Evolutionary conservation across 306 rosid species (phyloP).

Genomic region (Vigna trinervia): DNA sequence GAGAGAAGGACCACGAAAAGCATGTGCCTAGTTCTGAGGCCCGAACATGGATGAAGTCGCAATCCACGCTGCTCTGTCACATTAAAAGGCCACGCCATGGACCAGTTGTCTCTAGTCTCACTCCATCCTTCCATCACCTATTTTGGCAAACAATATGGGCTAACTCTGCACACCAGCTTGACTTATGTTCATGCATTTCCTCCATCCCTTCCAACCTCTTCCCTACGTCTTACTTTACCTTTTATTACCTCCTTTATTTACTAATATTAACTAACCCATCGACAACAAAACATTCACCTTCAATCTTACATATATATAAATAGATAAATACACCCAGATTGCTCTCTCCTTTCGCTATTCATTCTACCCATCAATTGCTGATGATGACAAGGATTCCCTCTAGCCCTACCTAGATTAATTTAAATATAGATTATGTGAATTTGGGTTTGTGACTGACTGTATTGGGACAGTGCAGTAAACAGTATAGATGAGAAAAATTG

Average conservation of each 20-base stretch:
- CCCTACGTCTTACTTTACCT: neutral
- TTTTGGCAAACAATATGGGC: constrained; percentile 46
- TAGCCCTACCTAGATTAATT: neutral
- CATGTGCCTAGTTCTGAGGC: constrained; percentile 41
- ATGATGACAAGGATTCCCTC: constrained; percentile 1
- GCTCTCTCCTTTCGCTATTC: constrained; percentile 38
- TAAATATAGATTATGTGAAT: neutral
- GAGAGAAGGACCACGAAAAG: constrained; percentile 40
- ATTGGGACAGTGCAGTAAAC: neutral
- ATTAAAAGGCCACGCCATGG: constrained; percentile 40
- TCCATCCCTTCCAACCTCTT: neutral
- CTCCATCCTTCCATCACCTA: constrained; percentile 18
- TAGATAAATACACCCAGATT: neutral
- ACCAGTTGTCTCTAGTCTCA: constrained; percentile 11
- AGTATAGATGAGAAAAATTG: neutral
- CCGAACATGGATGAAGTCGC: constrained; percentile 41
- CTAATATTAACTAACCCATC: neutral
- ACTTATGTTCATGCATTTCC: constrained; percentile 12
- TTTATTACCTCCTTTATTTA: constrained; percentile 4
- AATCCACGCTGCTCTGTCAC: constrained; percentile 46
- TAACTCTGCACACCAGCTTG: neutral
- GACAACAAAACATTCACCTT: constrained; percentile 27
- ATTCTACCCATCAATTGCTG: constrained; percentile 24
- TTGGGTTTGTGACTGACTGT: neutral
- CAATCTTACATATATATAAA: neutral